These are phyloP conservation scores for Thermomucor indicae-seudaticae DNA, from an alignment of 371 early-diverging fungal species.

Conservation along the genomic window DNA sequence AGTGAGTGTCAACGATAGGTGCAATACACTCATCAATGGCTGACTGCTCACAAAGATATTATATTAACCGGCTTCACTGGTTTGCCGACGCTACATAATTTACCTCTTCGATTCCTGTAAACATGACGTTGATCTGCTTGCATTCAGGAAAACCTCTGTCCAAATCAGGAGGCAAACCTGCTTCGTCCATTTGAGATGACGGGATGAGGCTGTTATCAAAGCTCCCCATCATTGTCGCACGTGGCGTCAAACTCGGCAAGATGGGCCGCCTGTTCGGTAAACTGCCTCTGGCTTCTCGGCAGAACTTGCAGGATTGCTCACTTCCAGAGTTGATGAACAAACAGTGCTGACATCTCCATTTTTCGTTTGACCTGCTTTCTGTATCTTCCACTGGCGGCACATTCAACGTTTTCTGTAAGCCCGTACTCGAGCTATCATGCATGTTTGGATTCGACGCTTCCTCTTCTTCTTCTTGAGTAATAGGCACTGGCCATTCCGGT, in stretches of 20 bases:
- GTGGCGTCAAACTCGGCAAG: no score
- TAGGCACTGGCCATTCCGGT: not conserved
- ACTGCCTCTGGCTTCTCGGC: not conserved
- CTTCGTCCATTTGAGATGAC: not conserved
- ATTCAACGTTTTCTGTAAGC: not conserved
- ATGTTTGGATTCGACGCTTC: not conserved
- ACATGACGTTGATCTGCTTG: conserved; percentile 1
- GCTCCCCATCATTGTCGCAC: no score
- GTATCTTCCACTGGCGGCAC: not conserved
- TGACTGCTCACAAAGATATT: not conserved
- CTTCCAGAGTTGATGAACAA: no score
- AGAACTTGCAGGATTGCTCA: not conserved
- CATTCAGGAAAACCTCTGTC: not conserved
- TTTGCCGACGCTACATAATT: not conserved
- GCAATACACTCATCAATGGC: not conserved
- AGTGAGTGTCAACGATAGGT: not conserved
- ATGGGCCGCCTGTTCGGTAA: not conserved
- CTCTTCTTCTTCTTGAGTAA: not conserved
- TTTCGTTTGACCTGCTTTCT: no score
- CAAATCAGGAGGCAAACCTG: not conserved
- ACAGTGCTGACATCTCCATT: no score
- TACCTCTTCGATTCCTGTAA: conserved; percentile 5
- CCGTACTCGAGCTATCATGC: not conserved
- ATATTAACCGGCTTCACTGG: not conserved
- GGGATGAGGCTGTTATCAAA: not conserved